Conservation (phyloP, 495 filamentous ascomycete genomes). For the Daldinia childiae region DNA sequence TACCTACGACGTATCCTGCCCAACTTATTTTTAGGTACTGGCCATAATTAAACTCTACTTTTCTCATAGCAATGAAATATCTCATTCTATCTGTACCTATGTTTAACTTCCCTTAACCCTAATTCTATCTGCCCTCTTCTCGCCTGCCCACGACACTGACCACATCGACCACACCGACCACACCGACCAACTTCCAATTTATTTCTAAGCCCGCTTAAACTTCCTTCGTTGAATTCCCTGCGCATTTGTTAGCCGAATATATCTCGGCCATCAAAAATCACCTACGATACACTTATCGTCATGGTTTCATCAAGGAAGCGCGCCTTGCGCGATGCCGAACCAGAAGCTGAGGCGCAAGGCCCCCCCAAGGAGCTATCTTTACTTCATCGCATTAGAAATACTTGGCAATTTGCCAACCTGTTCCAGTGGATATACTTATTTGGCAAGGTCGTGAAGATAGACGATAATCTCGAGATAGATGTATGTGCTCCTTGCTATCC, state of each 20-base stretch:
- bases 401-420: conserved; percentile 95
- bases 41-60: conserved; percentile 9
- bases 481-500: conserved; percentile 58
- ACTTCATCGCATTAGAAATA: conserved; percentile 78
- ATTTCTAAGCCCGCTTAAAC: neutral
- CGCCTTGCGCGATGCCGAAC: conserved; percentile 71
- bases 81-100: conserved; percentile 19
- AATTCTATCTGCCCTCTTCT: conserved; percentile 23
- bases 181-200: neutral
- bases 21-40: conserved; percentile 25
- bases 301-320: conserved; percentile 75
- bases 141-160: conserved; percentile 1
- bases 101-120: conserved; percentile 35
- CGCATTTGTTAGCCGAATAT: conserved; percentile 5
- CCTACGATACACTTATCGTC: conserved; percentile 26
- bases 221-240: neutral
- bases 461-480: conserved; percentile 85
- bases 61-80: conserved; percentile 38
- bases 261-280: neutral
- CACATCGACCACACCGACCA: conserved; percentile 7
- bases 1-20: neutral
- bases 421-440: conserved; percentile 94
- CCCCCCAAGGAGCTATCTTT: conserved; percentile 60
- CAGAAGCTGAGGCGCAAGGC: conserved; percentile 53
- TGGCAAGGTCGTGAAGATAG: conserved; percentile 86